phyloP scores from a whole-genome alignment of 2,329 filamentous ascomycete genomes.

The Diaporthe batatas region DNA sequence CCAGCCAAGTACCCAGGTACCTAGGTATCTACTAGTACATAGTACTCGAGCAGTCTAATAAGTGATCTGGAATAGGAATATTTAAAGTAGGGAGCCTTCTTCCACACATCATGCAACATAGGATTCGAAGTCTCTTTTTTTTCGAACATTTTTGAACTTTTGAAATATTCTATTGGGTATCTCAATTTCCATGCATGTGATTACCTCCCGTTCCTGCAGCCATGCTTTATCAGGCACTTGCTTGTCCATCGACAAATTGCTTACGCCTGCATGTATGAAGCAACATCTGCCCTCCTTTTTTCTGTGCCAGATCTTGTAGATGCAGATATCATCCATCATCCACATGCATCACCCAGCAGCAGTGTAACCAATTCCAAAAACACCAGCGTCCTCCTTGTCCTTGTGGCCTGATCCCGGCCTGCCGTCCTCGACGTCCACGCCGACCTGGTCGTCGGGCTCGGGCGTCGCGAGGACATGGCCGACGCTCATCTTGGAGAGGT shows the following conservation, averaged over 20 bases:
- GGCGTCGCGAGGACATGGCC: slow-evolving; percentile 43
- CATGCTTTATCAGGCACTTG: not conserved
- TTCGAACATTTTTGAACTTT: not conserved
- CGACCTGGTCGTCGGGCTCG: slow-evolving; percentile 33
- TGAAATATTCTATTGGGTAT: slow-evolving; percentile 31
- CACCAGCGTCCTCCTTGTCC: slow-evolving; percentile 18
- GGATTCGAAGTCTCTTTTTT: not conserved
- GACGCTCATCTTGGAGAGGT: slow-evolving; percentile 45
- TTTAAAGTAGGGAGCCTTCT: not conserved
- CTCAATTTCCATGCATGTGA: slow-evolving; percentile 8
- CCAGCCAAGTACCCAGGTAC: not conserved
- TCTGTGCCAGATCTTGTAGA: not conserved
- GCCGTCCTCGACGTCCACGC: not conserved
- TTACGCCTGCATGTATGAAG: not conserved
- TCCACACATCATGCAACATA: not conserved
- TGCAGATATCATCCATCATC: not conserved
- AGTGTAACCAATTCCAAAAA: slow-evolving; percentile 10
- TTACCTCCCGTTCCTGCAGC: not conserved
- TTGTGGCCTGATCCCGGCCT: not conserved
- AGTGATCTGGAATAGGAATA: not conserved
- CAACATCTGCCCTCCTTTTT: not conserved
- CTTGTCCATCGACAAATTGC: not conserved
- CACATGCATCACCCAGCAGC: not conserved
- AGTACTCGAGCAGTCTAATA: not conserved
- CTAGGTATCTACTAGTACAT: too few relatives aligned